phyloP scores from a whole-genome alignment of 2,329 filamentous ascomycete species.

The Fusarium buxicola region DNA sequence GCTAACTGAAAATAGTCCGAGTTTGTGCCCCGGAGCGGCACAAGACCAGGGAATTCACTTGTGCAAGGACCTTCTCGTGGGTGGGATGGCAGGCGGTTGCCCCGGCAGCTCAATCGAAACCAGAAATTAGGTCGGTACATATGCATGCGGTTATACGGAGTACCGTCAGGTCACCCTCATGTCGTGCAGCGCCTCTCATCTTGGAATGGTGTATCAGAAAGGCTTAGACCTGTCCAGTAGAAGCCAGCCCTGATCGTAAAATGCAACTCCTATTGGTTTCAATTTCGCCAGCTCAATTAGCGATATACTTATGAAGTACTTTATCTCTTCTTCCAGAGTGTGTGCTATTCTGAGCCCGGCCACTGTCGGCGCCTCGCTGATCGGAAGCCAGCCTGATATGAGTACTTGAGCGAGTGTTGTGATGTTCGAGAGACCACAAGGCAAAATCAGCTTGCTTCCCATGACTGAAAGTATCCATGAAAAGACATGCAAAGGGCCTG shows the following conservation, averaged over 20 bases:
- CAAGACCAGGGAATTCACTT: slow-evolving; percentile 19
- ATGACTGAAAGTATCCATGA: too few relatives aligned
- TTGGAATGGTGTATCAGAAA: not conserved
- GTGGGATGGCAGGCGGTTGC: slow-evolving; percentile 33
- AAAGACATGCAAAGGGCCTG: not conserved
- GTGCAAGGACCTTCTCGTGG: slow-evolving; percentile 17
- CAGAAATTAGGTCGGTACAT: too few relatives aligned
- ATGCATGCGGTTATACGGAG: slow-evolving; percentile 6
- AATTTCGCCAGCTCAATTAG: not conserved
- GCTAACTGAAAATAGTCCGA: slow-evolving; percentile 28
- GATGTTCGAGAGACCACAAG: too few relatives aligned
- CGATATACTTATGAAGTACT: not conserved
- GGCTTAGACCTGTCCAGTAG: not conserved
- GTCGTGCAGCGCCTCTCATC: too few relatives aligned
- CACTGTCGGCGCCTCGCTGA: slow-evolving; percentile 17
- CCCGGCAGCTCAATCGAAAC: slow-evolving; percentile 36
- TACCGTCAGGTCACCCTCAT: too few relatives aligned
- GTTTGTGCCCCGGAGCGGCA: slow-evolving; percentile 26
- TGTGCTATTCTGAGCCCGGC: slow-evolving; percentile 23
- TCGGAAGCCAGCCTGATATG: not conserved
- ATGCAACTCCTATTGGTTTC: not conserved
- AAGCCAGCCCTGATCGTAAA: not conserved
- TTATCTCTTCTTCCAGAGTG: not conserved
- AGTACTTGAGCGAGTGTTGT: not conserved
- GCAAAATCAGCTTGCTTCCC: not conserved